Evolutionary conservation across 176 grass and related monocot genomes (phyloP).

Genomic region (Canna indica): DNA sequence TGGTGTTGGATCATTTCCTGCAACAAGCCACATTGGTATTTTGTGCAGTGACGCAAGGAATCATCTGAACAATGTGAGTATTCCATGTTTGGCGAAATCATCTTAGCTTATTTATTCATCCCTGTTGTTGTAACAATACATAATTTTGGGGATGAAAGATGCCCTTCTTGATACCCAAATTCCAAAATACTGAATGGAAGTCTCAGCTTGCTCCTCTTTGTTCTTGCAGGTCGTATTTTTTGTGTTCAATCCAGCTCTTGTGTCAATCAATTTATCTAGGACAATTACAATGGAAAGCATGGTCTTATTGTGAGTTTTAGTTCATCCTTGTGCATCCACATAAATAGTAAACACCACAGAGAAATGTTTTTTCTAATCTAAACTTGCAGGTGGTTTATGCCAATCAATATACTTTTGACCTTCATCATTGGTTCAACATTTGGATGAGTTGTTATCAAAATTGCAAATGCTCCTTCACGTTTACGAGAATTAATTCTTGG

Average conservation of each 20-base stretch:
- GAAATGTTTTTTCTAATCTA: constrained; percentile 3
- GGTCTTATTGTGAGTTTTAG: constrained; percentile 43
- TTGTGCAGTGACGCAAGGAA: constrained; percentile 46
- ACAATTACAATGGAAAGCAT: constrained; percentile 85
- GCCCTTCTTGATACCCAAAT: neutral
- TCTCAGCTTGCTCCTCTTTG: neutral
- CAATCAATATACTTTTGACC: constrained; percentile 64
- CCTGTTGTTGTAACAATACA: too few relatives aligned
- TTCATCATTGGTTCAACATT: constrained; percentile 59
- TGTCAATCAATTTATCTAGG: constrained; percentile 37
- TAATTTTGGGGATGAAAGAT: neutral
- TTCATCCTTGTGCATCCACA: neutral
- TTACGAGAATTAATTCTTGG: constrained; percentile 71
- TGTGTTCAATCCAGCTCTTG: constrained; percentile 66
- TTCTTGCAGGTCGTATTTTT: constrained; percentile 68
- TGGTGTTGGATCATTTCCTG: constrained; percentile 62
- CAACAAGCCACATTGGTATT: constrained; percentile 39
- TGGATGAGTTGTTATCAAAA: constrained; percentile 47
- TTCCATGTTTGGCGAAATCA: neutral
- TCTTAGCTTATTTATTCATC: too few relatives aligned
- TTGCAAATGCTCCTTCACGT: constrained; percentile 44
- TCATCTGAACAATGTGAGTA: constrained; percentile 69
- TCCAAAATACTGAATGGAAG: neutral
- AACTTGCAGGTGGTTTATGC: constrained; percentile 84
- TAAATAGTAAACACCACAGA: neutral